Evolutionary conservation across 2,329 filamentous ascomycete genomes (phyloP).

Genomic region (Penicillium sp.): DNA sequence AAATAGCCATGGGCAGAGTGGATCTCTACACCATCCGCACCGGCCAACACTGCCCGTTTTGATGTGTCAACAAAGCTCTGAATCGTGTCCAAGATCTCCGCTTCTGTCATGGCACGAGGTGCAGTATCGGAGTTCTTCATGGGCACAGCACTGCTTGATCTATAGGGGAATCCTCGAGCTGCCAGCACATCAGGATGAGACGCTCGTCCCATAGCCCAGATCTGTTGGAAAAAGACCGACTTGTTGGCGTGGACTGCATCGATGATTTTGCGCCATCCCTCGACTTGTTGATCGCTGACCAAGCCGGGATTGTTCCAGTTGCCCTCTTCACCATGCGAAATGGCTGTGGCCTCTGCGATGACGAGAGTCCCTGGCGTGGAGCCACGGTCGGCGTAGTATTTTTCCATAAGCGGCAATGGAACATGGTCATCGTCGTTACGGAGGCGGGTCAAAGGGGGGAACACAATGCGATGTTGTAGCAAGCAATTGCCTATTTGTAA

Average conservation of each 20-base stretch:
- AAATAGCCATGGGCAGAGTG: slow-evolving; percentile 51
- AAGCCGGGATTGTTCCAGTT: not conserved
- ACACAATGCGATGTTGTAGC: not conserved
- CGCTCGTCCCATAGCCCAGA: slow-evolving; percentile 6
- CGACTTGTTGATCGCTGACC: not conserved
- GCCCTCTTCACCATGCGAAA: slow-evolving; percentile 3
- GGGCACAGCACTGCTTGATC: slow-evolving; percentile 1
- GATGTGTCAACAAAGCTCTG: not conserved
- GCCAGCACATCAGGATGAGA: not conserved
- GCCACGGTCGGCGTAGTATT: slow-evolving; percentile 6
- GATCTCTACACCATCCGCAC: slow-evolving; percentile 52
- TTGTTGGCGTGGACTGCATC: slow-evolving; percentile 2
- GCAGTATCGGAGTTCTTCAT: not conserved
- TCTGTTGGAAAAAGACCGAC: slow-evolving; percentile 6
- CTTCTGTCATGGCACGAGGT: not conserved
- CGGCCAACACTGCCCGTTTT: slow-evolving; percentile 30
- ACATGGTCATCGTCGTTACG: slow-evolving; percentile 3
- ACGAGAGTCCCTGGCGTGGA: slow-evolving; percentile 1
- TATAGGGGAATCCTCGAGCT: slow-evolving; percentile 1
- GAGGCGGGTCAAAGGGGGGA: slow-evolving; percentile 1
- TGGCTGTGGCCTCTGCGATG: slow-evolving; percentile 1
- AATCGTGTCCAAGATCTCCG: slow-evolving; percentile 1
- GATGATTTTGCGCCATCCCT: slow-evolving; percentile 2
- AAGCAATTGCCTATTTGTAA: not conserved
- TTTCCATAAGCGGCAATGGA: slow-evolving; percentile 5